These are phyloP conservation scores for Triticum timopheevii DNA, from an alignment of 176 grass and related monocot species.

Conservation along the genomic window DNA sequence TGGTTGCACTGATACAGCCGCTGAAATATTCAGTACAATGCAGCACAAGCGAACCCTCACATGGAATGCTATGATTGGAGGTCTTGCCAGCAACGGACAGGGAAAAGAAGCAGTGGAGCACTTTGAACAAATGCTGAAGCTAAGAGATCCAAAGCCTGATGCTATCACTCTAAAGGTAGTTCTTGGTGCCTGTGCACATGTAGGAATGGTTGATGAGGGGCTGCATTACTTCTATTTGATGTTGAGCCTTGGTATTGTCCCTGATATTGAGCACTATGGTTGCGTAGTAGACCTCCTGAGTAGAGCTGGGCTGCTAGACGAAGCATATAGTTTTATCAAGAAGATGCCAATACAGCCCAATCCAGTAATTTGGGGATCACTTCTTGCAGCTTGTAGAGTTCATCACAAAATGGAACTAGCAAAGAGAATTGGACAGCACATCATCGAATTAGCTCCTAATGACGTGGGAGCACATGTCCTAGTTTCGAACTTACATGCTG, in stretches of 20 bases:
- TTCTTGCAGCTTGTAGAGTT: slow-evolving; percentile 75
- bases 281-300: slow-evolving; percentile 84
- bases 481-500: slow-evolving; percentile 71
- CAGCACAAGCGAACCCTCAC: slow-evolving; percentile 50
- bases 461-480: slow-evolving; percentile 67
- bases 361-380: slow-evolving; percentile 71
- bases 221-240: slow-evolving; percentile 63
- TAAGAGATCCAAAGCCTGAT: slow-evolving; percentile 56
- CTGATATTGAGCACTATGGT: slow-evolving; percentile 73
- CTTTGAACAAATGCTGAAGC: slow-evolving; percentile 61
- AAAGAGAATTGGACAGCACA: slow-evolving; percentile 38
- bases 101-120: slow-evolving; percentile 55
- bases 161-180: slow-evolving; percentile 65
- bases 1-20: slow-evolving; percentile 57
- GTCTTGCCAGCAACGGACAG: slow-evolving; percentile 70
- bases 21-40: slow-evolving; percentile 60
- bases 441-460: slow-evolving; percentile 43
- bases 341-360: slow-evolving; percentile 68
- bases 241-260: slow-evolving; percentile 35
- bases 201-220: slow-evolving; percentile 67
- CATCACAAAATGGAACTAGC: slow-evolving; percentile 55
- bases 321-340: slow-evolving; percentile 67
- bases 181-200: slow-evolving; percentile 72
- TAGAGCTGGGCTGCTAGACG: slow-evolving; percentile 63
- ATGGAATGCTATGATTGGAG: slow-evolving; percentile 84